These are phyloP conservation scores for Stellera chamaejasme DNA, from an alignment of 345 rosid genomes.

Conservation along the genomic window DNA sequence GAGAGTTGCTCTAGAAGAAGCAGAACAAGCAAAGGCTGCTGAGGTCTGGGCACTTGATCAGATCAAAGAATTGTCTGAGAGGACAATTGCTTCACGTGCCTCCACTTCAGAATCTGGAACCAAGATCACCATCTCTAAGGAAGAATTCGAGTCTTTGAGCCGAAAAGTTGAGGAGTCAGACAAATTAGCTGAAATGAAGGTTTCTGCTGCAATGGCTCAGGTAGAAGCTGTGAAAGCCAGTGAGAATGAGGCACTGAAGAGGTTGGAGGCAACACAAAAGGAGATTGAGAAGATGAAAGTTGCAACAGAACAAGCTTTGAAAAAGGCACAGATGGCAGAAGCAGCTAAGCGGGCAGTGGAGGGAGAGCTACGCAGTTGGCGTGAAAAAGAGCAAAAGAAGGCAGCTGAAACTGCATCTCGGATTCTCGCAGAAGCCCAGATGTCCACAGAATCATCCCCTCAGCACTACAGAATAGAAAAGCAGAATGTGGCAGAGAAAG, in stretches of 20 bases:
- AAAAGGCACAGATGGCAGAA: constrained; percentile 93
- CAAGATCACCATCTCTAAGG: constrained; percentile 68
- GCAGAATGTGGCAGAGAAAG: constrained; percentile 33
- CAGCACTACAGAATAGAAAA: constrained; percentile 42
- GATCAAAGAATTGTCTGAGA: constrained; percentile 59
- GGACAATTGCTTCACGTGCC: constrained; percentile 61
- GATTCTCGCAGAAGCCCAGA: constrained; percentile 63
- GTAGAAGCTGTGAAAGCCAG: constrained; percentile 94
- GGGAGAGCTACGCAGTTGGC: constrained; percentile 92
- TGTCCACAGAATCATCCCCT: constrained; percentile 57
- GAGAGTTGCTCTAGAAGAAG: constrained; percentile 73
- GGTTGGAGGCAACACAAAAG: constrained; percentile 51
- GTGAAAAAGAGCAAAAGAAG: constrained; percentile 81
- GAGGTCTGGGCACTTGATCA: constrained; percentile 67
- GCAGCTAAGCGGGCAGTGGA: constrained; percentile 90
- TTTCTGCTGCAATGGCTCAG: constrained; percentile 92
- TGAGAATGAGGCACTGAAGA: constrained; percentile 77
- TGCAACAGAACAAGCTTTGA: constrained; percentile 58
- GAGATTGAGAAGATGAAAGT: constrained; percentile 75
- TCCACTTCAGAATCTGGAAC: constrained; percentile 77
- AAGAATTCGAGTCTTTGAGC: constrained; percentile 69
- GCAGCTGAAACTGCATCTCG: constrained; percentile 74
- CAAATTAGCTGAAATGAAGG: constrained; percentile 81
- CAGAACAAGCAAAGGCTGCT: constrained; percentile 72
- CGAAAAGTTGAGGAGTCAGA: constrained; percentile 70